These are phyloP conservation scores for Beauveria sp. DNA, from an alignment of 2,329 filamentous ascomycete genomes.

Conservation along the genomic window DNA sequence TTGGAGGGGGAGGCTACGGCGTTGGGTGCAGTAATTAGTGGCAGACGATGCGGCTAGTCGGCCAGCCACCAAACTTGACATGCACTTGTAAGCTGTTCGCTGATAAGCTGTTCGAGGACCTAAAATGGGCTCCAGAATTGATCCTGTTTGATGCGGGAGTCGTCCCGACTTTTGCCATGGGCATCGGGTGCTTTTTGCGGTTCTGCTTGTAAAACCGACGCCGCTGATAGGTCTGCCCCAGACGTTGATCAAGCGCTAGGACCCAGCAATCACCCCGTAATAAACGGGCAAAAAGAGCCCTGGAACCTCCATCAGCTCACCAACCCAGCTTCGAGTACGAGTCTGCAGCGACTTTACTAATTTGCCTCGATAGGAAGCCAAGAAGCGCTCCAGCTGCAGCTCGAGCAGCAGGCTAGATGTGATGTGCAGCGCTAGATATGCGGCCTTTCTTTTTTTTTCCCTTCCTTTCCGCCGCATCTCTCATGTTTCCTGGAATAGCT, in stretches of 20 bases:
- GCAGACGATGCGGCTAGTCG: not conserved
- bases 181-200: not conserved
- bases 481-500: not conserved
- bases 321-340: not conserved
- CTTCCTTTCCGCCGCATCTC: not conserved
- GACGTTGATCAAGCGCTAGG: not conserved
- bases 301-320: not conserved
- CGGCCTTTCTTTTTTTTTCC: not conserved
- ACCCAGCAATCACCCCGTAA: not conserved
- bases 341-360: too few species aligned
- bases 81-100: not conserved
- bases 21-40: not conserved
- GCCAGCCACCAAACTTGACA: not conserved
- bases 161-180: conserved; percentile 6
- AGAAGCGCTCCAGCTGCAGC: not conserved
- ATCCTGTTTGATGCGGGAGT: not conserved
- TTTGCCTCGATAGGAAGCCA: not conserved
- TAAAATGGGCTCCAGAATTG: not conserved
- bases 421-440: not conserved
- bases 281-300: not conserved
- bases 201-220: not conserved
- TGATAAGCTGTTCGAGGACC: not conserved
- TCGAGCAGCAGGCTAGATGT: not conserved
- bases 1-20: not conserved
- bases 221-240: not conserved